These are phyloP conservation scores for Micractinium conductrix DNA, from an alignment of 139 green algal genomes.

Conservation along the genomic window DNA sequence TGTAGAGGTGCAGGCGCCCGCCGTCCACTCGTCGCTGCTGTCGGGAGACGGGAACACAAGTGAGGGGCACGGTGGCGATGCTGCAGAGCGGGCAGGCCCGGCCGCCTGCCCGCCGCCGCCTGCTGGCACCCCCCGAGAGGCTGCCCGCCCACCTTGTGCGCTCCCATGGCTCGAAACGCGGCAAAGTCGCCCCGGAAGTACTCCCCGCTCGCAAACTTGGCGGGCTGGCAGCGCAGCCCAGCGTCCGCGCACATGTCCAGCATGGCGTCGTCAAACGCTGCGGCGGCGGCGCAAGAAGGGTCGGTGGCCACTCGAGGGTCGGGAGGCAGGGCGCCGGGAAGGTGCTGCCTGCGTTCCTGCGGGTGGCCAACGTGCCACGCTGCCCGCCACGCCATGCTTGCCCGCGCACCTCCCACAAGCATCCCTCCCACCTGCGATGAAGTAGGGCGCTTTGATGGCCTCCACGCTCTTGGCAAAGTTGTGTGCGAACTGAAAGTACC, in stretches of 20 bases:
- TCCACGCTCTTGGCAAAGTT: constrained; percentile 20
- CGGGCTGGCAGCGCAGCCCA: background rate
- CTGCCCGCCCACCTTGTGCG: background rate
- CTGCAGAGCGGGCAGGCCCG: no score
- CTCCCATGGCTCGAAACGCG: constrained; percentile 15
- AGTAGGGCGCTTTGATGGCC: background rate
- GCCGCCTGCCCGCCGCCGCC: no score
- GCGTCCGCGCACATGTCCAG: background rate
- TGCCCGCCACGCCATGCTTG: background rate
- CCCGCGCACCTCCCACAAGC: background rate
- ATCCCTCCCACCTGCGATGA: background rate
- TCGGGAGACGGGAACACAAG: no score
- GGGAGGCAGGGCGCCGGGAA: background rate
- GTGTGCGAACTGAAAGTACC: constrained; percentile 31
- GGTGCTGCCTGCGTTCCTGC: background rate
- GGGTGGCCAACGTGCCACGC: background rate
- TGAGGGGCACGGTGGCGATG: no score
- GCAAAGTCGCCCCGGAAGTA: constrained; percentile 21
- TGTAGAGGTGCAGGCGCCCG: no score
- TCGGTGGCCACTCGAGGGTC: background rate
- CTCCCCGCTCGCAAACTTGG: constrained; percentile 1
- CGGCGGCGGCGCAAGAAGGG: background rate
- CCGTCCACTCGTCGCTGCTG: no score
- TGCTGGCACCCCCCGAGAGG: background rate
- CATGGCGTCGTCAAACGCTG: constrained; percentile 26